Evolutionary conservation across 352 stramenopile species (phyloP), one percentile per base, ranked within the genome.

Genomic region (Phytophthora constricta): DNA sequence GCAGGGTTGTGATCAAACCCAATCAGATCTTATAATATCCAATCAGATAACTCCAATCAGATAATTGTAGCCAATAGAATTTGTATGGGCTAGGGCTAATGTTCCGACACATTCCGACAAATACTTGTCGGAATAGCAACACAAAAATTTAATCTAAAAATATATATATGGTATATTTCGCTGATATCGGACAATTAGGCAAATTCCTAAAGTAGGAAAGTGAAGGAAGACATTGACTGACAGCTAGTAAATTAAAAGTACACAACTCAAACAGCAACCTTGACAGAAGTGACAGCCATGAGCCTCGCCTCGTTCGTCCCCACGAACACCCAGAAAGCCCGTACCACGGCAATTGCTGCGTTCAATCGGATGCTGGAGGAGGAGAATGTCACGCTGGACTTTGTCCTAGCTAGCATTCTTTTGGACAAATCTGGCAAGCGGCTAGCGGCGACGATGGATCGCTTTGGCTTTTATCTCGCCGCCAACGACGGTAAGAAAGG

Each of bases 401-500:
- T 46, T 47, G 31, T 58, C 31, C 33, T 28, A 16, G 50, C 50
- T 28, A 58, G 50, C 31, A 47, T 58, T 28, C 16, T 46, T 19
- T 47, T 31, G 16, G 50, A 47, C 17, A 19, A 7, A 25, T 55
- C 48, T 16, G 50, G 50, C 16, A 58, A 45, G 10, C 50, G 50
- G 14, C n/a, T 58, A 16, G 50, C 50, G 3, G 31, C 31, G 28
- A n/a, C n/a, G 7, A 47, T 58, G 50, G 50, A 58, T 58, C 31
- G 50, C 3, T 58, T 58, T 19, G 50, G 50, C 27, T 58, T 34
- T n/a, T 58, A 58, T 31, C 33, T 47, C 8, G 50, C 50, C 16
- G 20, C 39, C 5, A 25, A 58, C 34, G 50, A 58, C 46, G 50
- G 50, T 45, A 58, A 58, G 50, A 58, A 48, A 9, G 50, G 28